Base-by-base conservation (phyloP, 176 grass and related monocot genomes). In the Avena atlantica region DNA sequence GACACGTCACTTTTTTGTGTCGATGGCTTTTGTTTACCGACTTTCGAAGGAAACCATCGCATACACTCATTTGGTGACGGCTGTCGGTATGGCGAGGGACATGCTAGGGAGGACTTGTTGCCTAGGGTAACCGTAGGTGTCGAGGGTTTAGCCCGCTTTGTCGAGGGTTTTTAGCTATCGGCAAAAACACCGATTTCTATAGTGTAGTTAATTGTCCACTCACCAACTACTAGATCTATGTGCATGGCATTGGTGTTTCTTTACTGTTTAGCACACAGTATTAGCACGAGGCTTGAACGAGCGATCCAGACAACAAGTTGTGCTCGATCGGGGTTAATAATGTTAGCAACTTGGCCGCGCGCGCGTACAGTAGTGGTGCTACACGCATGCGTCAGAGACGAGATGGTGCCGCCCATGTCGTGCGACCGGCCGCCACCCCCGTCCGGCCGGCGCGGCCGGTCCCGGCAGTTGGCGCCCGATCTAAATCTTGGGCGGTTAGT, bases 401-500 rank as follows among this genome's bases (percentile, higher is more conserved):
- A 45, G 79, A 45, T 63, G 29, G 84, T 74, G 85, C 85, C 27
- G 56, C 55, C 67, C 67, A 81, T 87, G 68, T 52, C 78, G 67
- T 42, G 40, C 40, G 5, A 0, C 40, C 40, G 8, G 40, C 48
- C 49, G 72, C 78, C n/a, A 73, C 57, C 85, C 65, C 74, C 76
- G n/a, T 15, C 71, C 78, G 78, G 3, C 34, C 82, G 82, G 74
- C 87, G 88, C 88, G 72, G 66, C 62, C 21, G 12, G 72, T 65
- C 52, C 34, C 48, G 49, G 40, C 55, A 15, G 52, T 48, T 29
- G 83, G 31, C 75, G 20, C 16, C 73, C 72, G 78, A 81, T 58
- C 70, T 40, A 64, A 81, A 24, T 31, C 56, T 59, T 86, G 83
- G 83, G 45, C 84, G 88, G 84, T 21, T 19, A 83, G 73, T 48